Evolutionary conservation across 129 eudicot genomes (phyloP).

Genomic region (Escallonia rubra): DNA sequence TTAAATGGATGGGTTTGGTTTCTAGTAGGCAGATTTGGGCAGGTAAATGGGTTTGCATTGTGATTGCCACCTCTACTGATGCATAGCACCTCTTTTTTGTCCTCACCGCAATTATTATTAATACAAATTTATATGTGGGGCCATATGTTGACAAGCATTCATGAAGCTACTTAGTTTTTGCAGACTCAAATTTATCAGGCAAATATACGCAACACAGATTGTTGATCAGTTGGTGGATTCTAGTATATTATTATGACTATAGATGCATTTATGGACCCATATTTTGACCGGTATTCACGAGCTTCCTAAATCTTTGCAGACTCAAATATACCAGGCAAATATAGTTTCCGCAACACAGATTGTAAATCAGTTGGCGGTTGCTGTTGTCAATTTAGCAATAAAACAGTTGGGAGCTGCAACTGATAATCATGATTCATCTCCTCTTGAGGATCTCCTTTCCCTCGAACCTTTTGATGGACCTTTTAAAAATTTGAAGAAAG

Average conservation of each 20-base stretch:
- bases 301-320: conserved; percentile 46
- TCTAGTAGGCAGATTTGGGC: too few species aligned
- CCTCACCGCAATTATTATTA: too few species aligned
- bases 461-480: conserved; percentile 73
- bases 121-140: neutral
- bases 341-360: conserved; percentile 64
- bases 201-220: conserved; percentile 22
- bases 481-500: conserved; percentile 64
- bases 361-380: conserved; percentile 56
- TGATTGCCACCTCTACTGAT: too few species aligned
- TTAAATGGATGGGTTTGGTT: too few species aligned
- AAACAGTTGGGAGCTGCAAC: conserved; percentile 45
- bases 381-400: conserved; percentile 78
- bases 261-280: neutral
- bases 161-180: conserved; percentile 10
- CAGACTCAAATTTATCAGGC: conserved; percentile 88
- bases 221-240: neutral
- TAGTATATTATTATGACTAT: neutral
- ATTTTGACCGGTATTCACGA: conserved; percentile 8
- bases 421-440: conserved; percentile 38
- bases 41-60: too few species aligned
- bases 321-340: conserved; percentile 76
- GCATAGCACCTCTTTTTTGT: too few species aligned
- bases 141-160: neutral
- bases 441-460: conserved; percentile 66